phyloP scores from a whole-genome alignment of 139 green algal species.

The Volvox africanus region DNA sequence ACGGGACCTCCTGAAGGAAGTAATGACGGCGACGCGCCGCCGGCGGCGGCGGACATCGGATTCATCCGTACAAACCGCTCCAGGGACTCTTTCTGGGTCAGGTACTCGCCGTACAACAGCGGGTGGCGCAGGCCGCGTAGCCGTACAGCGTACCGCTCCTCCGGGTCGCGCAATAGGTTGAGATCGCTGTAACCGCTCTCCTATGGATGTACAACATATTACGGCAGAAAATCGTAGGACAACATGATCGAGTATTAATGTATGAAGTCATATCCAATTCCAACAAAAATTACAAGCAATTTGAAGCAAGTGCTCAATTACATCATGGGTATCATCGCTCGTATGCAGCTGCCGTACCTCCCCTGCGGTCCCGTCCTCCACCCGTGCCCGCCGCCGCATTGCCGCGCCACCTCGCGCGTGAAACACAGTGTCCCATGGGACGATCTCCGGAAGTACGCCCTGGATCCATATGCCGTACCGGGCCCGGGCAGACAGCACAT shows the following conservation, averaged over 20 bases:
- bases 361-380: not conserved
- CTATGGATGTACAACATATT: too few relatives aligned
- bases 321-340: too few relatives aligned
- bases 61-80: slow-evolving; percentile 47
- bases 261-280: too few relatives aligned
- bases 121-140: slow-evolving; percentile 77
- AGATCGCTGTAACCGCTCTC: not conserved
- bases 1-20: not conserved
- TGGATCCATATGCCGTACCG: slow-evolving; percentile 82
- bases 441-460: slow-evolving; percentile 70
- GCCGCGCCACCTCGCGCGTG: slow-evolving; percentile 35
- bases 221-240: too few relatives aligned
- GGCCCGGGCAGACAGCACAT: slow-evolving; percentile 66
- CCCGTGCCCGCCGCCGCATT: not conserved
- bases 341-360: not conserved
- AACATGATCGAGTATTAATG: too few relatives aligned
- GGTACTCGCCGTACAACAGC: slow-evolving; percentile 78
- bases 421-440: slow-evolving; percentile 65
- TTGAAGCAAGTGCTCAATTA: too few relatives aligned
- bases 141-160: slow-evolving; percentile 57
- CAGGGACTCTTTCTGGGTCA: slow-evolving; percentile 58
- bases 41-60: not conserved
- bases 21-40: not conserved
- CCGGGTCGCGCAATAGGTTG: slow-evolving; percentile 4
- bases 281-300: too few relatives aligned